Conservation (phyloP, 2,329 filamentous ascomycete species). For the Pyrenophora teres region DNA sequence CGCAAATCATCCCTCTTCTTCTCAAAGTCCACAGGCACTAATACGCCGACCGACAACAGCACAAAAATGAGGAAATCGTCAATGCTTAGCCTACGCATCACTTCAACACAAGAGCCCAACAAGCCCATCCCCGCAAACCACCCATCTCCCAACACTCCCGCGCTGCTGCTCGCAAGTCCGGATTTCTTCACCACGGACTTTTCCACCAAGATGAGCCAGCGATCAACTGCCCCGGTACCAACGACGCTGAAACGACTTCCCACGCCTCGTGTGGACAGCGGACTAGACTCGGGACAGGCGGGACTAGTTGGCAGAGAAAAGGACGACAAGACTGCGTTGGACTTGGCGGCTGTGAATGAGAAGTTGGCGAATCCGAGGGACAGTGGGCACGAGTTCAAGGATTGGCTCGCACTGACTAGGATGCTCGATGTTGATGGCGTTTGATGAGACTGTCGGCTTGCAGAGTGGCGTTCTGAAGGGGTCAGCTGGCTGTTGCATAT, state of each 20-base stretch:
- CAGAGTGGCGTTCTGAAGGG: no score
- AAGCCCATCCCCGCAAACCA: constrained; percentile 1
- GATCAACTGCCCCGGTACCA: neutral
- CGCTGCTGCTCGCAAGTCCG: constrained; percentile 2
- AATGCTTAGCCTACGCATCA: constrained; percentile 21
- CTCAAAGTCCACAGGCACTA: neutral
- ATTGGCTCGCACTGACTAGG: constrained; percentile 22
- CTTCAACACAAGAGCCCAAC: constrained; percentile 1
- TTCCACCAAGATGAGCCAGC: neutral
- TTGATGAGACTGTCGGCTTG: neutral
- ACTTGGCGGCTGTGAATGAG: constrained; percentile 10
- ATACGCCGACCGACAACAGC: neutral
- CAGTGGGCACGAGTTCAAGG: constrained; percentile 14
- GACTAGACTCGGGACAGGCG: neutral
- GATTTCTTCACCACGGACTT: constrained; percentile 8
- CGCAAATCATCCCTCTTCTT: constrained; percentile 17
- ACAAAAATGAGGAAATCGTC: constrained; percentile 17
- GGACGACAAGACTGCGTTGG: constrained; percentile 10
- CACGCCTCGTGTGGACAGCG: constrained; percentile 10
- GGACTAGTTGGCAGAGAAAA: constrained; percentile 5
- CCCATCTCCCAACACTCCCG: neutral
- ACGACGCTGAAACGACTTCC: constrained; percentile 1
- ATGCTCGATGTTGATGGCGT: constrained; percentile 16
- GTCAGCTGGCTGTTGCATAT: no score
- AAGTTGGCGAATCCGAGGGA: constrained; percentile 4